Evolutionary conservation across 2,329 filamentous ascomycete genomes (phyloP).

Genomic region (Penicillium sp.): DNA sequence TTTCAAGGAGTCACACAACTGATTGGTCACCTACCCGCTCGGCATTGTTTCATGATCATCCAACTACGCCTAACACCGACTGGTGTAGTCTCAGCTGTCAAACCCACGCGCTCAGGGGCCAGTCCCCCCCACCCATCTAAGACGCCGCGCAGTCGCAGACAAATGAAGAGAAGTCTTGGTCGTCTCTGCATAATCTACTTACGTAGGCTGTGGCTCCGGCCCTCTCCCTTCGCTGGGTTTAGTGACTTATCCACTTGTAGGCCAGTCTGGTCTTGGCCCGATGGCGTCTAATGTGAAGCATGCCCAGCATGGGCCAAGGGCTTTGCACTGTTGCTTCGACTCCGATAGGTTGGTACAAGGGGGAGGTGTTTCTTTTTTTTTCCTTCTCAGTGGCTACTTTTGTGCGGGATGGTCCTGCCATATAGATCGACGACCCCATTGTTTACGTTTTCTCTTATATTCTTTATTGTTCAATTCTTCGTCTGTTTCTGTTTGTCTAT

Average conservation of each 20-base stretch:
- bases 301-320: conserved; percentile 16
- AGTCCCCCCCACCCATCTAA: conserved; percentile 15
- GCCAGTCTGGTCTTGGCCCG: not conserved
- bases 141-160: conserved; percentile 19
- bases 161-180: conserved; percentile 14
- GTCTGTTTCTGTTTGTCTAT: not conserved
- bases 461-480: not conserved
- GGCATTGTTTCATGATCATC: conserved; percentile 21
- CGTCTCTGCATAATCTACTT: not conserved
- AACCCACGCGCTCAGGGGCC: conserved; percentile 13
- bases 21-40: conserved; percentile 21
- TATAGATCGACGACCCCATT: not conserved
- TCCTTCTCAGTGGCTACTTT: not conserved
- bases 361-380: conserved; percentile 1
- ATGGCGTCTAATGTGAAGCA: conserved; percentile 6
- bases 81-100: conserved; percentile 11
- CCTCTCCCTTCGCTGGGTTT: conserved; percentile 8
- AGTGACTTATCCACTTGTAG: conserved; percentile 14
- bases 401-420: not conserved
- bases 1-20: conserved; percentile 17
- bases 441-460: not conserved
- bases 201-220: not conserved
- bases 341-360: conserved; percentile 16
- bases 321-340: not conserved
- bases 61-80: conserved; percentile 2